Evolutionary conservation across 1,139 yeast species (phyloP), one percentile per base, ranked within the genome.

Genomic region (Taphrina populina): DNA sequence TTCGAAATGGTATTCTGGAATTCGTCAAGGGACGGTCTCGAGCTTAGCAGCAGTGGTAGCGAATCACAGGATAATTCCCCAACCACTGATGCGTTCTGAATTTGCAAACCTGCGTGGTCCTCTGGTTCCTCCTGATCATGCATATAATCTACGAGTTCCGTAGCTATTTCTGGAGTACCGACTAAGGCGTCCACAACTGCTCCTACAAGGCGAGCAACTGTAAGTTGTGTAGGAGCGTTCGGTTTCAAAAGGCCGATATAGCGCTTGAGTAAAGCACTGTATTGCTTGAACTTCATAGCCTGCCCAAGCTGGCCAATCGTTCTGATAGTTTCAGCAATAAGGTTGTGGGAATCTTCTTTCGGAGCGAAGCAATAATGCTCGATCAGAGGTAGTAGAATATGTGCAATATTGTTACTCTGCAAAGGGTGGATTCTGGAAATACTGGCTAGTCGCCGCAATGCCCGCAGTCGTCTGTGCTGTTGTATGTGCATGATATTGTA

Each of bases 401-500:
- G 94, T 0, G 95, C 77, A 57, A 90, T 81, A 62, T 82, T 83
- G 36, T 75, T 72, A 35, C 80, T 80, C 1, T 77, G 70, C 11
- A 90, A 69, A 20, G 62, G 59, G 8, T 64, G 62, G 24, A 70
- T 63, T 11, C 61, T 51, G 0, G 76, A 73, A 43, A 72, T 62
- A 6, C 73, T 73, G 24, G 75, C 73, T 30, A 88, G 71, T 59
- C 86, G 77, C 63, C 80, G 77, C 23, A 92, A 75, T 0, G 96
- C 95, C 64, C 88, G 77, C 67, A 84, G 88, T 64, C 96, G 83
- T 70, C 95, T 80, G 65, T 84, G 90, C 20, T 84, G 67, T 70
- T 94, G 98, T 52, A 92, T 82, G 67, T 92, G 96, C 60, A 78
- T 78, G 40, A 94, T 76, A 65, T 88, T 88, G 58, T 75, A 72